Evolutionary conservation across 208 protist species (phyloP), one percentile per base, ranked within the genome.

Genomic region (Angomonas desouzai): DNA sequence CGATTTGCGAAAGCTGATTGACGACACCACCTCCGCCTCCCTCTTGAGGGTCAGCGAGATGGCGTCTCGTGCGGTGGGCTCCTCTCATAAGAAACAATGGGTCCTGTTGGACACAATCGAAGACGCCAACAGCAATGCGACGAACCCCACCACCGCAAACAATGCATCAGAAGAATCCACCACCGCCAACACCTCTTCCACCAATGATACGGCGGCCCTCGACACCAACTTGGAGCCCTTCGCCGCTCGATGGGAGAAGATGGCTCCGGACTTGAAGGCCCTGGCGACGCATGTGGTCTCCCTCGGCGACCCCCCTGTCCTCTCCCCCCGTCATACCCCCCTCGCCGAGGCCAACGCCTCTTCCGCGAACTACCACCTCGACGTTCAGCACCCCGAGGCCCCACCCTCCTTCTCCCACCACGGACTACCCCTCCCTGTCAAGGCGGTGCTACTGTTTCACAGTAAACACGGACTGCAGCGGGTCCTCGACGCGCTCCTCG

Each of bases 1-100:
- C 3, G 62, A 66, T 6, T 56, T 74, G 51, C 63, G 66, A 20
- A 27, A 53, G 43, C 62, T 64, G n/a, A 13, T 73, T 16, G 72
- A 78, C 49, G 61, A 68, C n/a, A 36, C 53, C 30, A 38, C 49
- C 16, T 34, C 32, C 11, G 1, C 36, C 2, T 22, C 67, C 18
- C 23, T 68, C 2, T 36, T 68, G 30, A 59, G 67, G 16, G 45
- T 64, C 20, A 56, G 56, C 22, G 55, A 27, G 0, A 40, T 72
- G 32, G 62, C 45, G 28, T 28, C 47, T 25, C 32, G 28, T 11
- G 51, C 63, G n/a, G 57, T 68, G 33, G 58, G n/a, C 48, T 32
- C 2, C 55, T 34, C 28, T 36, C 45, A 32, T 1, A 38, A 65
- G 62, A 3, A 18, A 20, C 34, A 30, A 33, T 28, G 49, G 36